Base-by-base conservation (phyloP, 2,329 filamentous ascomycete species). In the Colletotrichum endophyticum region DNA sequence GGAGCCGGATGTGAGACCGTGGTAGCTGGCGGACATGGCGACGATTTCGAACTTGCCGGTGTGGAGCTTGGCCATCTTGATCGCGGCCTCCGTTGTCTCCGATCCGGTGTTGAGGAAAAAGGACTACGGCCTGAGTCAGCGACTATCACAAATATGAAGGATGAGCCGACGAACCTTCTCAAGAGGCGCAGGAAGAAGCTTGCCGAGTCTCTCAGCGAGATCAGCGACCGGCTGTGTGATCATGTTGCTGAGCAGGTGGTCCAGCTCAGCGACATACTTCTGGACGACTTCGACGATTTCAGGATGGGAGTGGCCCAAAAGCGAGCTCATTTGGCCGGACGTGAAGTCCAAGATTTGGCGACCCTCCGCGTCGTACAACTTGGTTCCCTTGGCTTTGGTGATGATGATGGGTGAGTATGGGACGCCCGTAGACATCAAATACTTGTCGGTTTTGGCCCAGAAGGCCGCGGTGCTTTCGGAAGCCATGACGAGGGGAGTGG, bases 21-120 rank as follows among this genome's bases (percentile, higher is more conserved):
- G 92, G 83, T 89, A 94, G 73, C 89, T 91, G 1, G 88, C 88
- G 1, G 86, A 86, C 69, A 94, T 85, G 0, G 87, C 92, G 5
- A 94, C 90, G 69, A 94, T 88, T 81, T 94, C 92, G 78, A 91
- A 93, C 56, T 91, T 92, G 4, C 91, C 91, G 0, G 92, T 94
- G 79, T 89, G 91, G 34, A 87, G 83, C 81, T 94, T 94, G 5
- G 92, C 92, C 79, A 94, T 87, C 72, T 91, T 90, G 77, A 93
- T 92, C 1, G 91, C 92, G 6, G 91, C 91, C 78, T 94, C 92
- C 64, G 85, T 89, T 2, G 84, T 86, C 80, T 92, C 90, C 1
- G 85, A 87, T 3, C 91, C 91, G 0, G 91, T 92, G 78, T 85
- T 90, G 6, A 92, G 83, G 77, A 92, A 92, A 79, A 92, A 88